Evolutionary conservation across 2,329 filamentous ascomycete species (phyloP), one percentile per base, ranked within the genome.

Genomic region (Emmonsiellopsis sp.): DNA sequence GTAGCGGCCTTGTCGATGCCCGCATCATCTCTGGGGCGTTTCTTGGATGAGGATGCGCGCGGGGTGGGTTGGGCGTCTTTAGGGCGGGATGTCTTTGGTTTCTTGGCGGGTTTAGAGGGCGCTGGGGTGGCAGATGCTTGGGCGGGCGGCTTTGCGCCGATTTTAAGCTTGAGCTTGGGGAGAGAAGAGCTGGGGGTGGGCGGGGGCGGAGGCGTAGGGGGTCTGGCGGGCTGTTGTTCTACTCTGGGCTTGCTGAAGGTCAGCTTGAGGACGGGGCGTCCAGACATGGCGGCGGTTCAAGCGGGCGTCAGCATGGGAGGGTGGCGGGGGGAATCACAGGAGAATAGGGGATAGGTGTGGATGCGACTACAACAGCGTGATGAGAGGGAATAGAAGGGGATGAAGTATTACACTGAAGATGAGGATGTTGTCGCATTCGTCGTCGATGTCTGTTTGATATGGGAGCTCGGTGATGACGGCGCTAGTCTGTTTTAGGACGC

Each of bases 81-180:
- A n/a, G 47, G 37, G 11, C 39, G 31, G 13, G 54, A 39, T 11
- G 46, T 51, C 44, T 60, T 60, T 6, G 52, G 17, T 8, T 51
- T 50, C 43, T 68, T 64, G 51, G 62, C n/a, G 40, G 62, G 31
- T 48, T 59, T 58, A 46, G 53, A 55, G 37, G 54, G 50, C 8
- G 61, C 58, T 6, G 65, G 58, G 33, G 66, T 64, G 3, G 62
- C 58, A 57, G 50, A 47, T 13, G 45, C 53, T 33, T 49, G 42
- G 13, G 42, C 44, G 32, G 63, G 54, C 6, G 63, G 58, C 52
- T 68, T 68, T 53, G 68, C 61, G 6, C 59, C 60, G 42, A 72
- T 68, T 57, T 74, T 75, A 1, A 74, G 60, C 0, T 66, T 74
- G 54, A 74, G 60, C 53, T 74, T 74, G 27, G 57, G 59, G 17